Evolutionary conservation across 305 asterid genomes (phyloP).

Genomic region (Fraxinus paxiana): DNA sequence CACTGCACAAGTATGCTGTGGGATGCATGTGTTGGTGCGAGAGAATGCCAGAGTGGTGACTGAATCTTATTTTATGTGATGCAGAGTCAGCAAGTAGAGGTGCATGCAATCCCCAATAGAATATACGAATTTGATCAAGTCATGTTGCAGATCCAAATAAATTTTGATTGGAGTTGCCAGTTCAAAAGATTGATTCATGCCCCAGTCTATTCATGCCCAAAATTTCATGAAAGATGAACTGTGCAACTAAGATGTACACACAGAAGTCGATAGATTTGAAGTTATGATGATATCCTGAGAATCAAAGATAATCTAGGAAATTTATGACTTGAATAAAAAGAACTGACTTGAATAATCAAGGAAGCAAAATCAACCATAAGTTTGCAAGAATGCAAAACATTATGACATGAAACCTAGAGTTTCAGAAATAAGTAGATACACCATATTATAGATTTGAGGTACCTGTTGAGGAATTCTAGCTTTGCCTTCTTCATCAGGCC

Average conservation of each 20-base stretch:
- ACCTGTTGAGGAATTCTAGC: slow-evolving; percentile 75
- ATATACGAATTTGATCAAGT: neutral
- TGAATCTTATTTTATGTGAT: neutral
- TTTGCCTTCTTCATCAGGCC: slow-evolving; percentile 87
- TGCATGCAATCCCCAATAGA: neutral
- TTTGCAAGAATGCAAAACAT: neutral
- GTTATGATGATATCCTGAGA: neutral
- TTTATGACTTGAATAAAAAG: neutral
- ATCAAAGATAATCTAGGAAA: neutral
- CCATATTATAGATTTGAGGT: slow-evolving; percentile 9
- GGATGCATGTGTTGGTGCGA: neutral
- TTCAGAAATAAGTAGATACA: neutral
- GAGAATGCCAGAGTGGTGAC: neutral
- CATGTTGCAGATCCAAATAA: neutral
- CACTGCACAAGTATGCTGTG: neutral
- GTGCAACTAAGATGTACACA: neutral
- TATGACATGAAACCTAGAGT: neutral
- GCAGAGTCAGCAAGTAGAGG: neutral
- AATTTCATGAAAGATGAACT: neutral
- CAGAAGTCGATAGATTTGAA: neutral
- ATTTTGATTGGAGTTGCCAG: neutral
- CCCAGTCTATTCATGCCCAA: neutral
- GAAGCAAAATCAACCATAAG: neutral
- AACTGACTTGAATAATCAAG: neutral
- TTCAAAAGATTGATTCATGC: neutral